These are phyloP conservation scores for Pelargonium hybrid DNA, from an alignment of 441 rosid species.

Conservation along the genomic window DNA sequence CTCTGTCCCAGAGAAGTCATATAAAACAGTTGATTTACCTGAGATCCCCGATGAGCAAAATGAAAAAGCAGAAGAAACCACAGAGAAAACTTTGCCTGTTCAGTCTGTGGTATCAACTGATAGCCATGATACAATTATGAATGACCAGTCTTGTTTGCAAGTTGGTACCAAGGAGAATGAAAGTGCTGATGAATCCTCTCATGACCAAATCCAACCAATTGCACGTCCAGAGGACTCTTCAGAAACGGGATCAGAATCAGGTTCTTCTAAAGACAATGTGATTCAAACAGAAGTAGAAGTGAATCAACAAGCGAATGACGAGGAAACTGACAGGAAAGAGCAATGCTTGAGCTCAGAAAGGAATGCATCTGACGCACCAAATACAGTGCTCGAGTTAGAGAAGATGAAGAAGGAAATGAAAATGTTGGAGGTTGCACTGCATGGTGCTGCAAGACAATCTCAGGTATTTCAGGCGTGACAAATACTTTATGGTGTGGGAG, in stretches of 20 bases:
- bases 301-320: constrained; percentile 31
- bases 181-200: constrained; percentile 29
- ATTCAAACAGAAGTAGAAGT: constrained; percentile 23
- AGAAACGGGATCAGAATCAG: constrained; percentile 28
- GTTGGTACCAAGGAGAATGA: constrained; percentile 24
- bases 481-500: constrained; percentile 1
- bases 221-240: constrained; percentile 34
- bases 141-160: constrained; percentile 32
- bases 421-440: constrained; percentile 92
- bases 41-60: constrained; percentile 33
- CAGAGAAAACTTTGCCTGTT: constrained; percentile 28
- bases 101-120: constrained; percentile 31
- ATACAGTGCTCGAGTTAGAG: constrained; percentile 50
- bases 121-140: constrained; percentile 24
- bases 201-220: constrained; percentile 15
- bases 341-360: constrained; percentile 38
- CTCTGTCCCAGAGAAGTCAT: constrained; percentile 26
- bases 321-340: constrained; percentile 28
- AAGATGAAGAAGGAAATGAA: constrained; percentile 75
- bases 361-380: constrained; percentile 33
- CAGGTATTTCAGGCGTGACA: constrained; percentile 48
- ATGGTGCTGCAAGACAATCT: constrained; percentile 99
- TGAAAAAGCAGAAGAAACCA: constrained; percentile 27
- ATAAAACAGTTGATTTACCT: constrained; percentile 27
- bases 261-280: constrained; percentile 29